Percentiles rank a stretch among this genome's conserved stretches.
Evolutionary conservation across 768 basidiomycete genomes (phyloP).

Genomic region (Pleurotus salmoneostramineus): DNA sequence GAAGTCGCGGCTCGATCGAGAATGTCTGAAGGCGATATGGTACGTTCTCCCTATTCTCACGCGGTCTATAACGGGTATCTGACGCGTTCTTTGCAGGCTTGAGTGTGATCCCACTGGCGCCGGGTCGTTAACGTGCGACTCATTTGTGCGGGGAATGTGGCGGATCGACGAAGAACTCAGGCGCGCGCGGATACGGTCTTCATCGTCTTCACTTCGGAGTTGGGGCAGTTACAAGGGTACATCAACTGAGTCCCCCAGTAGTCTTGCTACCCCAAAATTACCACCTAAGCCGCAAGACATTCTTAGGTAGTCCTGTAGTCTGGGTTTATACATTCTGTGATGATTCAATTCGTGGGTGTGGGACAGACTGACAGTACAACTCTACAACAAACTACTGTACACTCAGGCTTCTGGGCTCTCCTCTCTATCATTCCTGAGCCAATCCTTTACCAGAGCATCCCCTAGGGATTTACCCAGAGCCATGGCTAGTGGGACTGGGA

Average conservation of each 20-base stretch:
- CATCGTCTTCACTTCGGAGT: slow-evolving; percentile 1
- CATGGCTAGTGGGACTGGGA: slow-evolving; percentile 64
- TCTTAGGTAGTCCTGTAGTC: background rate
- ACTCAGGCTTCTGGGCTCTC: slow-evolving; percentile 37
- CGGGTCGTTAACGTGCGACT: slow-evolving; percentile 61
- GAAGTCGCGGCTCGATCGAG: slow-evolving; percentile 50
- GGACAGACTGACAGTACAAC: too few species aligned
- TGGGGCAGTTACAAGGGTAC: background rate
- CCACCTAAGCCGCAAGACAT: background rate
- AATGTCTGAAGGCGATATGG: slow-evolving; percentile 64
- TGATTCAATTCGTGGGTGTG: too few species aligned
- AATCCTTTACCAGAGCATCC: slow-evolving; percentile 39
- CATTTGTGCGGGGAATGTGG: slow-evolving; percentile 81
- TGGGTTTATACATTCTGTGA: too few species aligned
- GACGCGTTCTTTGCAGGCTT: slow-evolving; percentile 38
- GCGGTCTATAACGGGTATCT: slow-evolving; percentile 1
- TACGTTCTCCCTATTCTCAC: slow-evolving; percentile 22
- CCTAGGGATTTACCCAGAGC: slow-evolving; percentile 53
- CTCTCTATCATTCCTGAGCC: slow-evolving; percentile 39
- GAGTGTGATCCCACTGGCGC: slow-evolving; percentile 58
- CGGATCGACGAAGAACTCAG: slow-evolving; percentile 80
- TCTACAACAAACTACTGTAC: too few species aligned
- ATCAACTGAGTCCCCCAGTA: too few species aligned
- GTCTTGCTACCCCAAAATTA: too few species aligned
- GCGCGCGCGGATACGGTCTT: slow-evolving; percentile 41